Evolutionary conservation across 2,329 filamentous ascomycete species (phyloP).

Genomic region (Xylariaceae sp.): DNA sequence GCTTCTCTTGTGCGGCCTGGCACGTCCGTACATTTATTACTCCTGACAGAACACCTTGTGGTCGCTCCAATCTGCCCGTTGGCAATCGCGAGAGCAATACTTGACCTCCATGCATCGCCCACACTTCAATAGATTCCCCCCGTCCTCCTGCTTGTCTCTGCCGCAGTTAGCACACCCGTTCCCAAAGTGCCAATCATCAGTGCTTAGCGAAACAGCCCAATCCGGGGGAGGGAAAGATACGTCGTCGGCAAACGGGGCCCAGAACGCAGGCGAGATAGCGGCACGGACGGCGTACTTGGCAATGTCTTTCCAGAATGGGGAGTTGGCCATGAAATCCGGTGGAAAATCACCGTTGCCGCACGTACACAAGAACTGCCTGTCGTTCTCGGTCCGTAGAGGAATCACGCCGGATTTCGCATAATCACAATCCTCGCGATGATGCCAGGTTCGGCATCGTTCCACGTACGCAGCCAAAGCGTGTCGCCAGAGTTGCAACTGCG

Average conservation of each 20-base stretch:
- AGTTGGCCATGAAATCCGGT: slow-evolving; percentile 32
- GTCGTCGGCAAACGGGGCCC: slow-evolving; percentile 30
- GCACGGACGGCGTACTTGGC: slow-evolving; percentile 47
- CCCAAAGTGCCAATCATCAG: neutral
- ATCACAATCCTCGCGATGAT: slow-evolving; percentile 40
- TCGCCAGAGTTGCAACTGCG: slow-evolving; percentile 54
- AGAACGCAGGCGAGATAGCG: slow-evolving; percentile 53
- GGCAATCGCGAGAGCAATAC: slow-evolving; percentile 29
- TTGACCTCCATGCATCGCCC: slow-evolving; percentile 22
- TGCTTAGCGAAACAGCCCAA: neutral
- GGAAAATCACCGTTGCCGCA: slow-evolving; percentile 44
- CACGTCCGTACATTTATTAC: neutral
- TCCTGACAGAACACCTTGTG: slow-evolving; percentile 25
- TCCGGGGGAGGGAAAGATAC: neutral
- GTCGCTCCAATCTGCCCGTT: slow-evolving; percentile 24
- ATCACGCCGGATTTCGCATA: slow-evolving; percentile 36
- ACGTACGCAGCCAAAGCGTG: slow-evolving; percentile 40
- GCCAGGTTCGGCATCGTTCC: slow-evolving; percentile 47
- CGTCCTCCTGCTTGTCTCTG: slow-evolving; percentile 1
- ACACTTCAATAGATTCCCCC: slow-evolving; percentile 13
- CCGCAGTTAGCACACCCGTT: slow-evolving; percentile 3
- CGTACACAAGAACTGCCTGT: slow-evolving; percentile 38
- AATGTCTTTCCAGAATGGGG: slow-evolving; percentile 39
- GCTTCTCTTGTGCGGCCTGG: neutral
- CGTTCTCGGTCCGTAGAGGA: slow-evolving; percentile 37